Conservation (phyloP, 352 stramenopile genomes). For the Plasmopara viticola region DNA sequence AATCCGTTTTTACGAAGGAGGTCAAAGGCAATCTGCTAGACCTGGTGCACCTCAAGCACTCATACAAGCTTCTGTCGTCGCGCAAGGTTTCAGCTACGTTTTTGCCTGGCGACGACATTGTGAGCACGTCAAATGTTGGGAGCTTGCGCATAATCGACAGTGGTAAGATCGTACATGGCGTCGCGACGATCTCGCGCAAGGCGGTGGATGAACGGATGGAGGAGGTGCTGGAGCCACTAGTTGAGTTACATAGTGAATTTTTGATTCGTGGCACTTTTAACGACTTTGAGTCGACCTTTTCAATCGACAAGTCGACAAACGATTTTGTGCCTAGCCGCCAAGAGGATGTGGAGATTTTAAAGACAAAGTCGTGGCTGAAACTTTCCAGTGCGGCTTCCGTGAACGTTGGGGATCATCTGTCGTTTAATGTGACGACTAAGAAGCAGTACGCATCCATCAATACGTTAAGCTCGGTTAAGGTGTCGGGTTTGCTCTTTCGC, state of each 20-base stretch:
- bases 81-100: conserved; percentile 37
- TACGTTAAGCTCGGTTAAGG: conserved; percentile 36
- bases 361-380: conserved; percentile 64
- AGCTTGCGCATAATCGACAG: conserved; percentile 71
- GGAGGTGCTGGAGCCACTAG: conserved; percentile 55
- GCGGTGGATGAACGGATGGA: conserved; percentile 40
- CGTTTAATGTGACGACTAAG: conserved; percentile 47
- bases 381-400: conserved; percentile 22
- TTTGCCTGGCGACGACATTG: conserved; percentile 54
- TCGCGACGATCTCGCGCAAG: conserved; percentile 64
- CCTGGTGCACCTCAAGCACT: conserved; percentile 81
- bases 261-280: conserved; percentile 74
- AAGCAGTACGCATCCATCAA: conserved; percentile 47
- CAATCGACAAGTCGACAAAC: conserved; percentile 36
- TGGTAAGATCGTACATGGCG: conserved; percentile 71
- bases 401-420: conserved; percentile 37
- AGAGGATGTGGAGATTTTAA: conserved; percentile 51
- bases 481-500: conserved; percentile 42
- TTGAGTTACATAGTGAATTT: conserved; percentile 80
- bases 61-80: conserved; percentile 62
- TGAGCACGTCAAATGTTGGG: conserved; percentile 64
- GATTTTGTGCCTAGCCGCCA: conserved; percentile 32
- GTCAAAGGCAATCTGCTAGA: conserved; percentile 77
- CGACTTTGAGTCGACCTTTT: conserved; percentile 75
- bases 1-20: conserved; percentile 79